Evolutionary conservation across 2,329 filamentous ascomycete species (phyloP).

Genomic region (Ophiosphaerella herpotricha): DNA sequence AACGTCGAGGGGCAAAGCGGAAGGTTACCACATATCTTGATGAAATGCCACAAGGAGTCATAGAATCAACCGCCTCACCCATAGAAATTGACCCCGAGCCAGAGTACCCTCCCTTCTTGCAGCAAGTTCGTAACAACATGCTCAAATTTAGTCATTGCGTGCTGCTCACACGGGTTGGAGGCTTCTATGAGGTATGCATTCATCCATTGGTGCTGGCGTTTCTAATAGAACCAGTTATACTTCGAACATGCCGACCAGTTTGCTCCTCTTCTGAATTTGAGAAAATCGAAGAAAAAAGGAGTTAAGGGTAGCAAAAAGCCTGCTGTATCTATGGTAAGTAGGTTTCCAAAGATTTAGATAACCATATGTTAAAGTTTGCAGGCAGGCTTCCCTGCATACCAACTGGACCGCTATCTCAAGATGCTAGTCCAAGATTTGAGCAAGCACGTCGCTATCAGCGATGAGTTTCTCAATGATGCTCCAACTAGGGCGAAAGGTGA

Average conservation of each 20-base stretch:
- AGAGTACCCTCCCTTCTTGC: conserved; percentile 83
- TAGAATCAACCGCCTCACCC: conserved; percentile 51
- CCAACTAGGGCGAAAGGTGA: conserved; percentile 76
- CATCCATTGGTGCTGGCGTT: conserved; percentile 1
- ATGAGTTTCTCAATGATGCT: conserved; percentile 81
- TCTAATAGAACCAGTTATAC: conserved; percentile 64
- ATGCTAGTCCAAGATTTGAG: conserved; percentile 88
- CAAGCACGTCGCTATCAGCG: conserved; percentile 89
- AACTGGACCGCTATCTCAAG: conserved; percentile 91
- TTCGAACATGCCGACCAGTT: conserved; percentile 93
- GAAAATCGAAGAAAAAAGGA: conserved; percentile 79
- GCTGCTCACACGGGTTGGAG: conserved; percentile 85
- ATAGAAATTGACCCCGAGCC: conserved; percentile 54
- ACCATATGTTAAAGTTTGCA: conserved; percentile 43
- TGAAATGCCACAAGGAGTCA: conserved; percentile 61
- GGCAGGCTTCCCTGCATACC: conserved; percentile 92
- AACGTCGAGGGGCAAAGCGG: conserved; percentile 48
- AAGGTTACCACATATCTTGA: conserved; percentile 41
- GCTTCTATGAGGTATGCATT: conserved; percentile 78
- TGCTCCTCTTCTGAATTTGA: conserved; percentile 83
- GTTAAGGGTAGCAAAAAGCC: conserved; percentile 58
- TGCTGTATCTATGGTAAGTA: conserved; percentile 76
- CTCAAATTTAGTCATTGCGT: conserved; percentile 88
- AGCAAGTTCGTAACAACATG: conserved; percentile 89
- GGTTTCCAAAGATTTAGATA: neutral